These are phyloP conservation scores for Metarhizium rileyi DNA, from an alignment of 2,329 filamentous ascomycete species.

Conservation along the genomic window DNA sequence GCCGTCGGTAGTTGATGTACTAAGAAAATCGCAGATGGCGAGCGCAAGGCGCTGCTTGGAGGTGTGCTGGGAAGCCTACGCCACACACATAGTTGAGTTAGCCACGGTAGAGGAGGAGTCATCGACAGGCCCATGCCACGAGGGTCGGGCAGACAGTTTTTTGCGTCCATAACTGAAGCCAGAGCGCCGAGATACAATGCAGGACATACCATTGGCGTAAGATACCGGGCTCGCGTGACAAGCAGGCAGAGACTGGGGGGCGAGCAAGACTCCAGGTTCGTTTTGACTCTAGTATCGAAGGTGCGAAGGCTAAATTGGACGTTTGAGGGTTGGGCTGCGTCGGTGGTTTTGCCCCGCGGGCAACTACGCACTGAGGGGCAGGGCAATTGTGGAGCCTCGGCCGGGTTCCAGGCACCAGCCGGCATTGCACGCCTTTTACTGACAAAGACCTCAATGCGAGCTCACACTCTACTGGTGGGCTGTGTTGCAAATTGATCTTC, in stretches of 20 bases:
- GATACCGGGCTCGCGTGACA: not conserved
- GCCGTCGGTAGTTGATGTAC: slow-evolving; percentile 74
- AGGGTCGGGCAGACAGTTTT: too few relatives aligned
- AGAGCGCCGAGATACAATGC: not conserved
- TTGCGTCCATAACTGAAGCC: too few relatives aligned
- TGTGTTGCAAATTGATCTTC: too few relatives aligned
- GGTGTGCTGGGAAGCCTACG: slow-evolving; percentile 28
- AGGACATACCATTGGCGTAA: slow-evolving; percentile 4
- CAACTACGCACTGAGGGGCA: too few relatives aligned
- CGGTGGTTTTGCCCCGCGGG: slow-evolving; percentile 1
- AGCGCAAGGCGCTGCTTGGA: slow-evolving; percentile 83
- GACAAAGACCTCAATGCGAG: too few relatives aligned
- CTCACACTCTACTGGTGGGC: too few relatives aligned
- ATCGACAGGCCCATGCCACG: too few relatives aligned
- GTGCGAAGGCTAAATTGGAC: not conserved
- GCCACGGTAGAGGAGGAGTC: not conserved
- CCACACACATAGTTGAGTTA: not conserved
- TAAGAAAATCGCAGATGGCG: slow-evolving; percentile 93
- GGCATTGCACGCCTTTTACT: too few relatives aligned
- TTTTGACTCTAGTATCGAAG: not conserved
- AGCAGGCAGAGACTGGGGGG: not conserved
- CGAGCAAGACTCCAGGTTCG: not conserved
- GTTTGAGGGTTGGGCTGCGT: not conserved
- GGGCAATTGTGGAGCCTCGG: slow-evolving; percentile 5
- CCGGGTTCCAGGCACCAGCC: too few relatives aligned